Evolutionary conservation across 768 basidiomycete species (phyloP), one percentile per base, ranked within the genome.

Genomic region (Macrolepiota albuminosa): DNA sequence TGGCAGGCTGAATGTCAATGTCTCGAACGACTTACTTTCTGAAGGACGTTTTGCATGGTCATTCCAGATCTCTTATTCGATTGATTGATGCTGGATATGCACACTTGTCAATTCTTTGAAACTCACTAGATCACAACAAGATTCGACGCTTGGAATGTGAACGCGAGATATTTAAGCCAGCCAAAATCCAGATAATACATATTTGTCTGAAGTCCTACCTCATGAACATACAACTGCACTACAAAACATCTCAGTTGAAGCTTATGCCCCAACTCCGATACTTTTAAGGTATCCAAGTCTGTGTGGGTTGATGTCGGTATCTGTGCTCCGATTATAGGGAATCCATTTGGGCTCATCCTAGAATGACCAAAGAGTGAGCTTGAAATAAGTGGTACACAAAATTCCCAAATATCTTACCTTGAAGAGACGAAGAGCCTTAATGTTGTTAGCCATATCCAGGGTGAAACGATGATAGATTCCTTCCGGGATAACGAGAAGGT

Each of bases 391-490:
- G 39, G 18, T 7, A 46, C 31, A 50, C 7, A 55, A 26, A n/a
- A n/a, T n/a, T 42, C 2, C 46, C 7, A 21, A 3, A 49, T 21
- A 26, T 62, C 73, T 37, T 59, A 85, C 92, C 83, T 94, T 84
- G 84, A 95, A 97, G 55, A 97, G 77, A 8, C 94, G 81, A 71
- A 94, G 77, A 0, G 89, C 89, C 65, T 86, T 84, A 73, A 95
- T 86, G 37, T 75, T 75, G 71, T 97, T 84, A 53, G 68, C 74
- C 62, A 84, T 81, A 69, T 96, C 93, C 16, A 97, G 84, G 0
- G 92, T 95, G 77, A 97, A 98, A 43, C 95, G 88, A 74, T 98
- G 95, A 72, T 95, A 97, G 66, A 95, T 93, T 0, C 93, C 94
- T 18, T 91, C 84, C 1, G 95, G 95, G 45, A 98, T 72, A 56